Evolutionary conservation across 495 filamentous ascomycete genomes (phyloP).

Genomic region (Penicillium pancosmium): DNA sequence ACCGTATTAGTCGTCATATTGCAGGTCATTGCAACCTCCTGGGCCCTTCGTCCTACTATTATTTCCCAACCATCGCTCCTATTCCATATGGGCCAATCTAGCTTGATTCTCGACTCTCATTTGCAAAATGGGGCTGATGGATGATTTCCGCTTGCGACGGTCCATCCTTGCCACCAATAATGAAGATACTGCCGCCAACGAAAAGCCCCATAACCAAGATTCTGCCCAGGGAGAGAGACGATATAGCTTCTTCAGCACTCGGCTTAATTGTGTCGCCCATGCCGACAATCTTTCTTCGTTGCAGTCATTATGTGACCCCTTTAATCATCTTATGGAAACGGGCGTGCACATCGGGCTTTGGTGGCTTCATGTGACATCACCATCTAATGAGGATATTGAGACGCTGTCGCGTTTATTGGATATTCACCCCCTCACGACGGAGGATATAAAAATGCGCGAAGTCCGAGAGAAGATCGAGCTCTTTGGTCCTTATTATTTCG

Average conservation of each 20-base stretch:
- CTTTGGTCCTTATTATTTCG: constrained; percentile 89
- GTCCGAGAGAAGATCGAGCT: constrained; percentile 92
- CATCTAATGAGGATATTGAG: constrained; percentile 80
- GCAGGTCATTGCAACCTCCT: not conserved
- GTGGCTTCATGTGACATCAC: constrained; percentile 89
- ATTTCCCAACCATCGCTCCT: not conserved
- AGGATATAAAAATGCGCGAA: constrained; percentile 91
- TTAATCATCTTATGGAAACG: constrained; percentile 26
- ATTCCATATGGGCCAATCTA: not conserved
- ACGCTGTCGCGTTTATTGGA: constrained; percentile 79
- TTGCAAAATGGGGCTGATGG: constrained; percentile 5
- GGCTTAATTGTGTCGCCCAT: not conserved
- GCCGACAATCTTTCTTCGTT: not conserved
- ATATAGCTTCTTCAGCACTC: constrained; percentile 8
- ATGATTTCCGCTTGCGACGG: not conserved
- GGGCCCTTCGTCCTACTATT: not conserved
- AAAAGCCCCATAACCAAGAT: not conserved
- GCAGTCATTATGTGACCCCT: constrained; percentile 3
- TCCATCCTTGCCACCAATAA: not conserved
- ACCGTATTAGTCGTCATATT: not conserved
- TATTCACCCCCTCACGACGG: constrained; percentile 85
- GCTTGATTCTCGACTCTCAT: not conserved
- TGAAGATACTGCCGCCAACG: constrained; percentile 2
- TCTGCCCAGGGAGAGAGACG: not conserved
- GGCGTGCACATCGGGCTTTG: constrained; percentile 67